Evolutionary conservation across 2,329 filamentous ascomycete genomes (phyloP), one percentile per base, ranked within the genome.

Genomic region (Alternaria sp.): DNA sequence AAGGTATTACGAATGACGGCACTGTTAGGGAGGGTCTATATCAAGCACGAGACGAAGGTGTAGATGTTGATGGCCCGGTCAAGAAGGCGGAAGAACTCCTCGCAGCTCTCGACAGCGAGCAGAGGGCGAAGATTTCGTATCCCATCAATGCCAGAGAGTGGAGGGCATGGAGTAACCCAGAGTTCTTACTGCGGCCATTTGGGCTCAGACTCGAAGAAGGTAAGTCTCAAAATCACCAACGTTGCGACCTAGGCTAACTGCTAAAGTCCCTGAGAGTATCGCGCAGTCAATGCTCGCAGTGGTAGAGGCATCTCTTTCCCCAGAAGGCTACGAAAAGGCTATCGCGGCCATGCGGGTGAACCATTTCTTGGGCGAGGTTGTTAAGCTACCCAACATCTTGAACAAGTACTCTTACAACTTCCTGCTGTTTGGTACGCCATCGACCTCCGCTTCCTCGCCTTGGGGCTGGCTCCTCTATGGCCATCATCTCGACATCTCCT

Each of bases 381-480:
- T 92, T 54, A 73, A 87, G 33, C 84, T 87, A 0, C 85, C 87
- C 0, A 77, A 80, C 6, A 86, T 94, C 56, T 88, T 92, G 86
- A 93, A 93, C 80, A 87, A 92, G 75, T 88, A 86, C 80, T 92
- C 89, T 1, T 94, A 94, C 84, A 93, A 93, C 79, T 90, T 93
- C 63, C 87, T 88, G 37, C 81, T 93, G 2, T 93, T 93, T 73
- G 90, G 90, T 11, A 78, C 79, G 10, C 90, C 90, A 0, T 89
- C 87, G 0, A 74, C 80, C 0, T 81, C 82, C 0, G 79, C 82
- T 0, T 69, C 69, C 1, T 72, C 79, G 3, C 88, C 90, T 0
- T 94, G 91, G 91, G 91, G 91, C 1, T 92, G 87, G 79, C 87
- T 88, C 0, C 88, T 93, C 71, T 95, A 93, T 79, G 92, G 92